Base-by-base conservation (phyloP, 192 early-diverging fungal genomes). In the Backusella sp. region DNA sequence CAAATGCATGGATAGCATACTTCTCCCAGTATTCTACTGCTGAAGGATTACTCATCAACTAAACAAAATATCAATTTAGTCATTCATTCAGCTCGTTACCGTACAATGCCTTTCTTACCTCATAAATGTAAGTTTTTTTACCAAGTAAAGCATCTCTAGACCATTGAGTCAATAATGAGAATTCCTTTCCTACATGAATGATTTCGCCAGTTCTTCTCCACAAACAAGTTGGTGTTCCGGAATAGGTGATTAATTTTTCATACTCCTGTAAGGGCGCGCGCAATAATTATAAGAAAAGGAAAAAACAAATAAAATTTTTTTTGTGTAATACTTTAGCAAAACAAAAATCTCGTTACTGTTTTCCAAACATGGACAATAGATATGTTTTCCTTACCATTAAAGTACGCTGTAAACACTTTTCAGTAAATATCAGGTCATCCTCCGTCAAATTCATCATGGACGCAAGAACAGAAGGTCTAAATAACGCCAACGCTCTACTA, bases 151-250 rank as follows among this genome's bases (percentile, higher is more conserved):
- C 89, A 44, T 97, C 95, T 28, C 91, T 90, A 72, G 91, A 86
- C 97, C 97, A 98, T 80, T 93, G 91, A 3, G 97, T 98, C 78
- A 98, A 79, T 46, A 98, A 87, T 6, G 93, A 94, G 79, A 98
- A 98, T 79, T 98, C 97, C 78, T 97, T 98, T 70, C 97, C 97
- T 4, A 98, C 97, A 42, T 97, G 84, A 9, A 92, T 93, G 73
- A 98, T 96, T 83, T 98, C 96, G 56, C 97, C 97, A 2, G 95
- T 96, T 19, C 97, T 89, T 46, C 97, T 92, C 97, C 97, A 98
- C 35, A 98, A 92, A 19, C 96, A 96, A 9, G 96, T 96, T 12
- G 97, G 97, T 39, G 97, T 98, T 35, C 97, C 97, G 19, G 96
- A 96, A 76, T 92, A 97, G 4, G 91, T 92, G 70, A 98, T 96